Evolutionary conservation across 192 early-diverging fungal genomes (phyloP), one percentile per base, ranked within the genome.

Genomic region (Coemansia sp.): DNA sequence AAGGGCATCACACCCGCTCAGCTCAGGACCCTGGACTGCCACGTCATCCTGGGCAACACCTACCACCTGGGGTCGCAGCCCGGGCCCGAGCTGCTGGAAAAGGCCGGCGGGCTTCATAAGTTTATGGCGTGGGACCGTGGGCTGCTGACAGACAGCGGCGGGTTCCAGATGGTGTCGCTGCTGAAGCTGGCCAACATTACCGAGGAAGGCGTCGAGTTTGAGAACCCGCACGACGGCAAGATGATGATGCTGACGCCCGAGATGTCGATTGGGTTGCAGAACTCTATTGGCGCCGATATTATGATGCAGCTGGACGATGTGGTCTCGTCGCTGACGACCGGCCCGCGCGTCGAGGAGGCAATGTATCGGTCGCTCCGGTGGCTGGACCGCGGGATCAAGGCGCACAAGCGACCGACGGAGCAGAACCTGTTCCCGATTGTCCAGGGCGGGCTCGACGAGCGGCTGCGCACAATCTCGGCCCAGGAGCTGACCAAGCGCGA

Each of bases 271-370:
- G 84, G 83, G 4, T 65, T 94, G 65, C 92, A 94, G 63, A 94
- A 94, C 73, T 83, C 87, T 7, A 91, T 93, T 63, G 92, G 89
- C 27, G 89, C 90, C 1, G 92, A 92, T 61, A 92, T 94, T 19
- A 91, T 94, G 83, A 94, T 94, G 92, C 92, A 94, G 64, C 73
- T 94, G 60, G 92, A 94, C 61, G 92, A 94, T 67, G 92, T 94
- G 3, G 88, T 94, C 3, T 91, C 90, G 3, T 91, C 90, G 43
- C 63, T 94, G 45, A 87, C 87, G 1, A 89, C 86, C 10, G 90
- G 92, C 4, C 83, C 88, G 12, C 83, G 92, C 51, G 88, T 94
- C 2, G 92, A 92, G 63, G 92, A 94, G 68, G 92, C 92, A 35
- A 94, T 94, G 92, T 84, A 83, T 82, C 82, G 92, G 68, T 91